phyloP scores from a whole-genome alignment of 108 stramenopile genomes.

The Skeletonema costatum region DNA sequence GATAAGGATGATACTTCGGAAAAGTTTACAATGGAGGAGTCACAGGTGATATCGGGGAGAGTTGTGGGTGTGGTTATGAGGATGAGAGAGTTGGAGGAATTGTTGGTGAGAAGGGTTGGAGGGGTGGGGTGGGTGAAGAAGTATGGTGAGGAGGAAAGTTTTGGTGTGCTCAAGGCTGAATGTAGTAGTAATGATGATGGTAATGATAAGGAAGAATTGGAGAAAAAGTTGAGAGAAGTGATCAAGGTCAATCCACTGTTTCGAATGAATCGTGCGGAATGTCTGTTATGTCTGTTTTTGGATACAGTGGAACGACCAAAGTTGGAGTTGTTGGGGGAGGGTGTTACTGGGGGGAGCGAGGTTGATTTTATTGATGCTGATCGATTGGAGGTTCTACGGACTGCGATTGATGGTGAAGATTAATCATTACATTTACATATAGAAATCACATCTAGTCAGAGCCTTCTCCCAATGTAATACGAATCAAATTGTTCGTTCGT shows the following conservation, averaged over 20 bases:
- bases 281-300: constrained; percentile 77
- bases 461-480: too few relatives aligned
- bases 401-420: background rate
- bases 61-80: constrained; percentile 85
- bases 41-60: constrained; percentile 75
- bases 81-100: constrained; percentile 62
- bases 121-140: constrained; percentile 55
- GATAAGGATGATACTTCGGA: constrained; percentile 52
- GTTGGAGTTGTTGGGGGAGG: constrained; percentile 51
- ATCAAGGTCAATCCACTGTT: constrained; percentile 75
- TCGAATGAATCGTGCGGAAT: constrained; percentile 80
- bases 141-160: constrained; percentile 68
- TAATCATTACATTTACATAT: background rate
- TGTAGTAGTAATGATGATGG: constrained; percentile 4
- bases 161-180: constrained; percentile 65
- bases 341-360: constrained; percentile 63
- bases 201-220: constrained; percentile 14
- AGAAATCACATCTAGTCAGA: too few relatives aligned
- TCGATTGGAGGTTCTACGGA: constrained; percentile 56
- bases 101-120: constrained; percentile 35
- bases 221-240: constrained; percentile 30
- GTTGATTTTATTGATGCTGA: constrained; percentile 85
- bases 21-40: constrained; percentile 51
- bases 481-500: too few relatives aligned
- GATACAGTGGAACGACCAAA: constrained; percentile 67